Evolutionary conservation across 2,329 filamentous ascomycete species (phyloP).

Genomic region (Rachicladosporium sp.): DNA sequence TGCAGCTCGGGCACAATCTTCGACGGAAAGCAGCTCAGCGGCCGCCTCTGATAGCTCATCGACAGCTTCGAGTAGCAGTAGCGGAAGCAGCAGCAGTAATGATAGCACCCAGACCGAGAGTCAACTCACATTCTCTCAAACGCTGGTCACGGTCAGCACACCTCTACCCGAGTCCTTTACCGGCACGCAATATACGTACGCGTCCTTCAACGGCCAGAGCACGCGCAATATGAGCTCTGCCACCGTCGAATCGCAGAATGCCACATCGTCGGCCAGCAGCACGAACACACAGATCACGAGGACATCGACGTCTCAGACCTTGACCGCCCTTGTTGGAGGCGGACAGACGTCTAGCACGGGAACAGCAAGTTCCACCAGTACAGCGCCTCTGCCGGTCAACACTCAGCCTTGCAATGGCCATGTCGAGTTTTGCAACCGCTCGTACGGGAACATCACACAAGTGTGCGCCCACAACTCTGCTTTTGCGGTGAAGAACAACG

Average conservation of each 20-base stretch:
- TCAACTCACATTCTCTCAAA: too few relatives aligned
- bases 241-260: slow-evolving; percentile 28
- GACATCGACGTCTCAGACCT: slow-evolving; percentile 3
- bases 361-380: slow-evolving; percentile 18
- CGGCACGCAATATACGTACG: slow-evolving; percentile 18
- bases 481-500: slow-evolving; percentile 57
- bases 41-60: too few relatives aligned
- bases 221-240: slow-evolving; percentile 19
- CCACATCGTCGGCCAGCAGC: slow-evolving; percentile 9
- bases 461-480: slow-evolving; percentile 73
- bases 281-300: slow-evolving; percentile 13
- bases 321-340: slow-evolving; percentile 3
- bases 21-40: too few relatives aligned
- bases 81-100: too few relatives aligned
- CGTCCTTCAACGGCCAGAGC: slow-evolving; percentile 14
- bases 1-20: too few relatives aligned
- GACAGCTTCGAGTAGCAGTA: too few relatives aligned
- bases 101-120: too few relatives aligned
- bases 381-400: slow-evolving; percentile 42
- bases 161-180: slow-evolving; percentile 8
- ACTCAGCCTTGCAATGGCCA: slow-evolving; percentile 66
- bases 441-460: slow-evolving; percentile 71
- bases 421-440: slow-evolving; percentile 60
- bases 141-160: too few relatives aligned
- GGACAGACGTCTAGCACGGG: slow-evolving; percentile 9